Conservation (phyloP, 352 stramenopile genomes). For the Blastocystis sp. region DNA sequence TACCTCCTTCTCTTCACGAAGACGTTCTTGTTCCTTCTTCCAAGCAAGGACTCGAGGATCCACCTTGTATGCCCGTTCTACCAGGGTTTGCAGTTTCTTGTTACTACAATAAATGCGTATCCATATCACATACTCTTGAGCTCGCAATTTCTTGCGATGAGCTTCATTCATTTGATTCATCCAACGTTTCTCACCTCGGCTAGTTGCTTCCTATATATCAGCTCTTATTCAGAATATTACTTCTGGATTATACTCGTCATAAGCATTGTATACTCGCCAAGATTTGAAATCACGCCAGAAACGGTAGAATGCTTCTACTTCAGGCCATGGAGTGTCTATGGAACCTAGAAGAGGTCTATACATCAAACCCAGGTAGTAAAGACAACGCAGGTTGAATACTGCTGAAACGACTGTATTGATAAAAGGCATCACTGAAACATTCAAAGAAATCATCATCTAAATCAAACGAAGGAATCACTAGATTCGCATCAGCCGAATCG, state of each 20-base stretch:
- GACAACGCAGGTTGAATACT: slow-evolving; percentile 13
- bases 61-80: slow-evolving; percentile 73
- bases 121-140: slow-evolving; percentile 69
- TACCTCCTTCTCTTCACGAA: slow-evolving; percentile 61
- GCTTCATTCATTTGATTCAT: slow-evolving; percentile 77
- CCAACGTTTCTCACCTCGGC: slow-evolving; percentile 74
- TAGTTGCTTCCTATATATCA: slow-evolving; percentile 71
- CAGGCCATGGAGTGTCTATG: slow-evolving; percentile 68
- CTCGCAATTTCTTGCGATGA: slow-evolving; percentile 74
- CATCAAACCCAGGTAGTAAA: slow-evolving; percentile 65
- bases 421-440: neutral
- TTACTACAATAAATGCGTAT: neutral
- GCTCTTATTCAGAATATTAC: slow-evolving; percentile 66
- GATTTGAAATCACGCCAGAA: slow-evolving; percentile 77
- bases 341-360: slow-evolving; percentile 70
- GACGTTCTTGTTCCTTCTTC: slow-evolving; percentile 66
- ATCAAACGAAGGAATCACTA: slow-evolving; percentile 60
- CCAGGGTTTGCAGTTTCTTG: slow-evolving; percentile 72
- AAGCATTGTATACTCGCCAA: slow-evolving; percentile 73
- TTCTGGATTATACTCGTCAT: slow-evolving; percentile 67
- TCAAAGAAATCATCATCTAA: slow-evolving; percentile 71
- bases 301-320: slow-evolving; percentile 76
- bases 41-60: slow-evolving; percentile 70
- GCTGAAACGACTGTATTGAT: slow-evolving; percentile 35
- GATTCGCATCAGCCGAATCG: slow-evolving; percentile 36